A percentile compares a stretch with the other conserved stretches of the same genome.
Conservation (phyloP, 106 monocot genomes). For the Triglochin maritima region DNA sequence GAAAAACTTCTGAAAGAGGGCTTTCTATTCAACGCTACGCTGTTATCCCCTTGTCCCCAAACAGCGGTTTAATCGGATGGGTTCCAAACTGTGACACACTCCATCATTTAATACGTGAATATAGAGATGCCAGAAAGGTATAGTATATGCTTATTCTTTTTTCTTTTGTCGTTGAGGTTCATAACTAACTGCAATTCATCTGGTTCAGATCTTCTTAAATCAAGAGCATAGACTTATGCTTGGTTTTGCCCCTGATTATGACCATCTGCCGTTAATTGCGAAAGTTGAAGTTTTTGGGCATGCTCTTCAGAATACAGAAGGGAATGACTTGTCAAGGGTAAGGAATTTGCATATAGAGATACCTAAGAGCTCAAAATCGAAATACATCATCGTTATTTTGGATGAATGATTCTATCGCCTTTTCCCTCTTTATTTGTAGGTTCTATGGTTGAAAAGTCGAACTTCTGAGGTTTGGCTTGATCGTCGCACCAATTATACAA, state of each 20-base stretch:
- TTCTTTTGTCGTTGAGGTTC: not conserved
- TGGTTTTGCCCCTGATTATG: constrained; percentile 95
- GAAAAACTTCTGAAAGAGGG: constrained; percentile 92
- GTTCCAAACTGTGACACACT: constrained; percentile 97
- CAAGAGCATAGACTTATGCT: constrained; percentile 95
- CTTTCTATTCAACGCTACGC: constrained; percentile 95
- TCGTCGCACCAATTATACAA: constrained; percentile 92
- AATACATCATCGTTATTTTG: not conserved
- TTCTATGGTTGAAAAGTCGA: constrained; percentile 97
- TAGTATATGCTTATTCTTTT: not conserved
- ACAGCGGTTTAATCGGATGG: constrained; percentile 97
- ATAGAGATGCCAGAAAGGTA: constrained; percentile 94
- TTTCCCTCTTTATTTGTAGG: constrained; percentile 25
- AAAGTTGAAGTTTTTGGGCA: constrained; percentile 98
- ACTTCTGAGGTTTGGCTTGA: constrained; percentile 99
- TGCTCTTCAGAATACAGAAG: constrained; percentile 87
- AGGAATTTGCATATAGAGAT: not conserved
- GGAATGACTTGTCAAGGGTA: constrained; percentile 97
- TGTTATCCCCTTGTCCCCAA: constrained; percentile 95
- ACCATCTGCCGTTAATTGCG: constrained; percentile 77
- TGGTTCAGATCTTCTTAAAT: constrained; percentile 70
- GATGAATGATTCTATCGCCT: not conserved
- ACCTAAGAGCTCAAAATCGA: not conserved
- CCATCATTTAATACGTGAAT: constrained; percentile 89
- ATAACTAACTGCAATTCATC: not conserved